Conservation (phyloP, 345 rosid species). For the Abelmoschus esculentus region DNA sequence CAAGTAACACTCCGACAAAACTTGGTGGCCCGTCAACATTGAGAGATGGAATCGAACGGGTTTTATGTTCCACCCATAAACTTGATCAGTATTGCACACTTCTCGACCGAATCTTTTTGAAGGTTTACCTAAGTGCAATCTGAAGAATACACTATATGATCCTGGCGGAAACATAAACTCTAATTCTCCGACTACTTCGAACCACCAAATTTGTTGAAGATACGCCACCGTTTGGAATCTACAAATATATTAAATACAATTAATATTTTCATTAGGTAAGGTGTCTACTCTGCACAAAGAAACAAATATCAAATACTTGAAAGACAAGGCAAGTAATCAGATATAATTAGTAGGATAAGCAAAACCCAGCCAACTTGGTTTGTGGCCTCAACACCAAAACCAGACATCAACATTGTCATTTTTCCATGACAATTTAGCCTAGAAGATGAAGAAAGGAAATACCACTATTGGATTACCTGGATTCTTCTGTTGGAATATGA, state of each 20-base stretch:
- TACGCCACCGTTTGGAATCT: constrained; percentile 70
- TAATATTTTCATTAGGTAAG: not conserved
- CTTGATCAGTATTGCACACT: constrained; percentile 54
- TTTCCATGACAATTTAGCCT: not conserved
- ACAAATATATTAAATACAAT: constrained; percentile 1
- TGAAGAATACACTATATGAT: constrained; percentile 58
- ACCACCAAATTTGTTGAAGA: constrained; percentile 98
- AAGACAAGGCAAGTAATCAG: constrained; percentile 14
- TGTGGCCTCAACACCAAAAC: no score
- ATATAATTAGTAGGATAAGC: not conserved
- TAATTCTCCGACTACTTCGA: constrained; percentile 66
- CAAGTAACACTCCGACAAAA: constrained; percentile 48
- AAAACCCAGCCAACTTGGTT: not conserved
- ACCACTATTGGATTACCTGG: constrained; percentile 40
- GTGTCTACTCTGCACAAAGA: not conserved
- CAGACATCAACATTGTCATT: not conserved
- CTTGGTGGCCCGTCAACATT: constrained; percentile 59
- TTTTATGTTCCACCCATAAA: constrained; percentile 85
- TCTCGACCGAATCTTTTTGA: constrained; percentile 53
- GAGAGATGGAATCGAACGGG: constrained; percentile 71
- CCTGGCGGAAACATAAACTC: constrained; percentile 75
- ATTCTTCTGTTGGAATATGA: constrained; percentile 63
- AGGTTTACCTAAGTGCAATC: constrained; percentile 63
- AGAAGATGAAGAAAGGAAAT: not conserved
- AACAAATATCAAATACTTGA: not conserved